Conservation (phyloP, 129 eudicot species). For the Chrysanthemum lavandulifolium region DNA sequence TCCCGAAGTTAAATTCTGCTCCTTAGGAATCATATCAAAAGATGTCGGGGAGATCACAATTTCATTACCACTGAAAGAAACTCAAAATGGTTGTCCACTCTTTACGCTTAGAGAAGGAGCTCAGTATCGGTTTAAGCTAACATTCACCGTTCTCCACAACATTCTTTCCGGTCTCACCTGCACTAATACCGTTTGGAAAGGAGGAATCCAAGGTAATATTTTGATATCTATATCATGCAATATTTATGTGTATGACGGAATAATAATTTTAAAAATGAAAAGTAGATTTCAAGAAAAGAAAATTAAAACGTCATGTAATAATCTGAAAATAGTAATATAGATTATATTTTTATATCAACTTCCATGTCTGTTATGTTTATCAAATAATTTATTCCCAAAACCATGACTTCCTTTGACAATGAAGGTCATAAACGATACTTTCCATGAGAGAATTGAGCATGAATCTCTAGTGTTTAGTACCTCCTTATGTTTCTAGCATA, state of each 20-base stretch:
- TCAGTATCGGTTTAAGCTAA: slow-evolving; percentile 63
- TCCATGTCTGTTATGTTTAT: not conserved
- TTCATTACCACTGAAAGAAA: slow-evolving; percentile 60
- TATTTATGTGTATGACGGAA: not conserved
- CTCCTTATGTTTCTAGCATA: not conserved
- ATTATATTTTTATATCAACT: too few relatives aligned
- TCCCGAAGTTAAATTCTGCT: slow-evolving; percentile 78
- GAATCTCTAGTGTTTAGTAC: not conserved
- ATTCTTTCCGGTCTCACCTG: slow-evolving; percentile 77
- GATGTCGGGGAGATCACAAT: slow-evolving; percentile 63
- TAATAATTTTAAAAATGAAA: too few relatives aligned
- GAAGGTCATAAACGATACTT: slow-evolving; percentile 9
- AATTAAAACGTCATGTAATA: too few relatives aligned
- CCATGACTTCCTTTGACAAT: slow-evolving; percentile 7
- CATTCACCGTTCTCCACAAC: slow-evolving; percentile 72
- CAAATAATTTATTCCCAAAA: not conserved
- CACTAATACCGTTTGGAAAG: slow-evolving; percentile 66
- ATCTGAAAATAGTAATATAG: too few relatives aligned
- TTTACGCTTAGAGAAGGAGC: slow-evolving; percentile 77
- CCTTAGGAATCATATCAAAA: slow-evolving; percentile 73
- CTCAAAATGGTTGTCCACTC: slow-evolving; percentile 45
- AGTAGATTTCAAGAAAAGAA: too few relatives aligned
- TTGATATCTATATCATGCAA: slow-evolving; percentile 8
- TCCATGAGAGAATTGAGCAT: not conserved
- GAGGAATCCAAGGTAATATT: slow-evolving; percentile 61